A percentile compares a stretch with the other conserved stretches of the same genome.
phyloP scores from a whole-genome alignment of 176 grass and related monocot species.

The Aegilops bicornis region DNA sequence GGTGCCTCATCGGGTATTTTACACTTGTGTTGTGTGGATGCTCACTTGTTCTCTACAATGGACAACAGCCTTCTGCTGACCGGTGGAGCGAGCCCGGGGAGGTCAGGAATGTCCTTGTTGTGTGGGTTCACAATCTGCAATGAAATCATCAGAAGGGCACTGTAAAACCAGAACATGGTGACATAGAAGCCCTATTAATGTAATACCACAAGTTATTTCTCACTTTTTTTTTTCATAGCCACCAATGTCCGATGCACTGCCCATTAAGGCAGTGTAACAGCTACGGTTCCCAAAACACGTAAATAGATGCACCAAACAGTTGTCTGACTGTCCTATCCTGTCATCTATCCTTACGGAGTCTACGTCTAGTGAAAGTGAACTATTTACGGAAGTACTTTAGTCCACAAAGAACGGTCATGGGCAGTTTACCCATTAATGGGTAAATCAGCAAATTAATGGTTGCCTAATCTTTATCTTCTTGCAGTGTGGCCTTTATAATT shows the following conservation, averaged over 20 bases:
- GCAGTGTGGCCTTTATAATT: neutral
- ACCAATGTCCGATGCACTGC: neutral
- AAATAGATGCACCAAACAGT: neutral
- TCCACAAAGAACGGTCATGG: neutral
- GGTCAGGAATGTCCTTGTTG: constrained; percentile 75
- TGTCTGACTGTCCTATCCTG: neutral
- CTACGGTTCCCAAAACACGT: neutral
- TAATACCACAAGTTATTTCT: neutral
- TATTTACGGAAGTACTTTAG: neutral
- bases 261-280: neutral
- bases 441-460: neutral
- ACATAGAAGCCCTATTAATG: neutral
- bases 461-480: neutral
- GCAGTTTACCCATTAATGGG: neutral
- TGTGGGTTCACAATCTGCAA: constrained; percentile 91
- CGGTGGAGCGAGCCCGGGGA: constrained; percentile 85
- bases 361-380: neutral
- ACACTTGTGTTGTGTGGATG: constrained; percentile 2
- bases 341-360: neutral
- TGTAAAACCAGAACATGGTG: neutral
- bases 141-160: neutral
- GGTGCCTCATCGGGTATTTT: constrained; percentile 10
- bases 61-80: constrained; percentile 68
- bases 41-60: constrained; percentile 44
- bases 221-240: neutral